Conservation (phyloP, 1,139 yeast genomes). For the Nematodospora anomalae region DNA sequence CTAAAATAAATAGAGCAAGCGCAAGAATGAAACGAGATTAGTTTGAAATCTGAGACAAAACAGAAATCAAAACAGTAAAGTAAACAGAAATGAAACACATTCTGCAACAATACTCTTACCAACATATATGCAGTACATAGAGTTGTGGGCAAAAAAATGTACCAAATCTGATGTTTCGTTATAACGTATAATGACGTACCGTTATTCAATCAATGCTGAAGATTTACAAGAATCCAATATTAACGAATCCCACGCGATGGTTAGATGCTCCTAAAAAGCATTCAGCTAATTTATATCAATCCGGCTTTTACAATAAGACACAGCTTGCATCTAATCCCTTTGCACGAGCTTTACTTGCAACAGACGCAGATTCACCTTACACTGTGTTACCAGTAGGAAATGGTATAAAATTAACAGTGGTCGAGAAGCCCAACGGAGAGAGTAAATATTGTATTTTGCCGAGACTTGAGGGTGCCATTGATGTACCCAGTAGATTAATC, state of each 20-base stretch:
- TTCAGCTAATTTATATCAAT: slow-evolving; percentile 16
- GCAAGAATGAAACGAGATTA: neutral
- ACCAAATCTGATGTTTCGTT: no score
- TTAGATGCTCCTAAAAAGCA: slow-evolving; percentile 21
- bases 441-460: slow-evolving; percentile 4
- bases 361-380: slow-evolving; percentile 23
- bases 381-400: slow-evolving; percentile 25
- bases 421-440: slow-evolving; percentile 3
- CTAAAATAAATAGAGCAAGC: neutral
- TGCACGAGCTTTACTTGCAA: slow-evolving; percentile 20
- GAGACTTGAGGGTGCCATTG: slow-evolving; percentile 11
- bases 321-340: slow-evolving; percentile 24
- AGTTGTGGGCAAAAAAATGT: no score
- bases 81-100: neutral
- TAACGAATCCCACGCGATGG: slow-evolving; percentile 28
- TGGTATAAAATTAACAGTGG: slow-evolving; percentile 23
- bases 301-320: slow-evolving; percentile 16
- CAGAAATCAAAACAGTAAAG: no score
- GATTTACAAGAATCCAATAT: slow-evolving; percentile 22
- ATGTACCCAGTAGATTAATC: slow-evolving; percentile 14
- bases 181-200: no score
- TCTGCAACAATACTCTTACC: neutral
- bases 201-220: slow-evolving; percentile 5
- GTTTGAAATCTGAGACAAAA: neutral
- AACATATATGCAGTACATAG: no score